Conservation (phyloP, 768 basidiomycete species). For the Collybiopsis luxurians region DNA sequence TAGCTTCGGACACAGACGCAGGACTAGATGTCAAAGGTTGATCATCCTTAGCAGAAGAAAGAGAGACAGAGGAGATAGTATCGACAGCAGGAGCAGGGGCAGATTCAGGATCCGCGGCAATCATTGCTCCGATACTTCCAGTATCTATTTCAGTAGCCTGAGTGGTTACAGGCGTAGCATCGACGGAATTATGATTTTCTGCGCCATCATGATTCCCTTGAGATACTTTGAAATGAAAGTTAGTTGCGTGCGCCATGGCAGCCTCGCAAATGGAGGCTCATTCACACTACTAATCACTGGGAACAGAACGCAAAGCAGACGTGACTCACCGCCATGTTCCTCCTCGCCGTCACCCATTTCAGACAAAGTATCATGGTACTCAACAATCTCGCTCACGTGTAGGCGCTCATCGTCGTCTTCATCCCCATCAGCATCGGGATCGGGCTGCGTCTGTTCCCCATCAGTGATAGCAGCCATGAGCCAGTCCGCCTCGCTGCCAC, state of each 20-base stretch:
- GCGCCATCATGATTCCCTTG: slow-evolving; percentile 42
- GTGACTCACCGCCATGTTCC: slow-evolving; percentile 53
- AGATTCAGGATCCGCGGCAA: slow-evolving; percentile 17
- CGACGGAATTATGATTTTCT: neutral
- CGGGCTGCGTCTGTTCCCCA: slow-evolving; percentile 50
- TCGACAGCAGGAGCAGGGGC: slow-evolving; percentile 26
- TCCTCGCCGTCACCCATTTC: slow-evolving; percentile 30
- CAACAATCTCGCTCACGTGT: slow-evolving; percentile 32
- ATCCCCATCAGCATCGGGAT: slow-evolving; percentile 37
- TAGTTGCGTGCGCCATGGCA: slow-evolving; percentile 57
- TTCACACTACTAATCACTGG: slow-evolving; percentile 43
- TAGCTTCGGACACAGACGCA: slow-evolving; percentile 50
- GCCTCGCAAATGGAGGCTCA: slow-evolving; percentile 41
- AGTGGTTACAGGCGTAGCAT: neutral
- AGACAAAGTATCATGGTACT: slow-evolving; percentile 30
- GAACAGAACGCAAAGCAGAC: slow-evolving; percentile 27
- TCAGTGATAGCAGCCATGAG: slow-evolving; percentile 85
- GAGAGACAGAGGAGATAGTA: slow-evolving; percentile 24
- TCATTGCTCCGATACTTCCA: slow-evolving; percentile 17
- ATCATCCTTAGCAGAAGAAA: slow-evolving; percentile 27
- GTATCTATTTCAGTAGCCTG: slow-evolving; percentile 22
- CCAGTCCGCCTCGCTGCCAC: slow-evolving; percentile 82
- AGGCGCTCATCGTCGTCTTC: slow-evolving; percentile 44
- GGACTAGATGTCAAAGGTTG: slow-evolving; percentile 29
- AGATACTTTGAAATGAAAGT: slow-evolving; percentile 42